Evolutionary conservation across 2,329 filamentous ascomycete species (phyloP).

Genomic region (Xylaria sp.): DNA sequence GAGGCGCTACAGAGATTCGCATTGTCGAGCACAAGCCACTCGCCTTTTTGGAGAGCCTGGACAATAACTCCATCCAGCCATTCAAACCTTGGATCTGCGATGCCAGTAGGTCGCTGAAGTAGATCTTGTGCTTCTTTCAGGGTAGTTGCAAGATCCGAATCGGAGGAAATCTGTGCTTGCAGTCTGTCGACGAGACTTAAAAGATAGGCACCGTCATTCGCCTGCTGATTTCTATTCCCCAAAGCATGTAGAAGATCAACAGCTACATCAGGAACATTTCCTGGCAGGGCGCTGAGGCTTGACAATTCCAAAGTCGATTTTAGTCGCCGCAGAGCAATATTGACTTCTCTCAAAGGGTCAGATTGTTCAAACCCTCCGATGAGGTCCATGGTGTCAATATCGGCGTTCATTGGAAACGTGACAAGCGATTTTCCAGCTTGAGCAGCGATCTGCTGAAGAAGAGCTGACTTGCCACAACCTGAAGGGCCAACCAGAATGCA

Average conservation of each 20-base stretch:
- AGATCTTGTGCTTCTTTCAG: constrained; percentile 62
- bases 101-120: constrained; percentile 63
- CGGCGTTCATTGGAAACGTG: constrained; percentile 90
- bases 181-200: constrained; percentile 55
- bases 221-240: constrained; percentile 55
- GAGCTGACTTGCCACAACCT: constrained; percentile 85
- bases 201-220: constrained; percentile 54
- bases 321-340: constrained; percentile 63
- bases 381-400: constrained; percentile 96
- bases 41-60: constrained; percentile 83
- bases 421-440: constrained; percentile 79
- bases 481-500: constrained; percentile 88
- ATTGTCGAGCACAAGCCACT: constrained; percentile 96
- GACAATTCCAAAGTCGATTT: constrained; percentile 58
- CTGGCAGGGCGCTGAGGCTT: constrained; percentile 61
- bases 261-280: constrained; percentile 58
- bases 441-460: constrained; percentile 84
- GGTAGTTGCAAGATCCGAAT: constrained; percentile 59
- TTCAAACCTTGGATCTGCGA: constrained; percentile 85
- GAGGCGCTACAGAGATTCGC: constrained; percentile 97
- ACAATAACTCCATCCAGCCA: constrained; percentile 96
- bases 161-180: constrained; percentile 54
- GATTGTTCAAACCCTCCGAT: constrained; percentile 97
- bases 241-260: constrained; percentile 64
- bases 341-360: constrained; percentile 79